Evolutionary conservation across 2,329 filamentous ascomycete genomes (phyloP).

Genomic region (Hypoxylon sp.): DNA sequence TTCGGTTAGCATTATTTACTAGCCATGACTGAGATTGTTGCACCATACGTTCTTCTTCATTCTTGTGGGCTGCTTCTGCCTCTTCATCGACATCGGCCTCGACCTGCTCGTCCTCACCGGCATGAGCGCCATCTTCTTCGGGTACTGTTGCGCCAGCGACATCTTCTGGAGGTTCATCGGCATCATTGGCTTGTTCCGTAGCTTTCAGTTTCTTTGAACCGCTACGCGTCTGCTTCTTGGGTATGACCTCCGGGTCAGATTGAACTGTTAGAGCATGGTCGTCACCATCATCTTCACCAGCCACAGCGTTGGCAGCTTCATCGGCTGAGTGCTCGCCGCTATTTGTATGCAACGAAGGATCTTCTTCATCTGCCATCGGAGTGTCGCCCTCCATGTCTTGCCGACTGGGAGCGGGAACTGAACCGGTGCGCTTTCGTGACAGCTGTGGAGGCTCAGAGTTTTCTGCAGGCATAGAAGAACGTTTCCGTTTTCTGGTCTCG

Average conservation of each 20-base stretch:
- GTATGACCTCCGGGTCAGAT: constrained; percentile 45
- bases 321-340: constrained; percentile 56
- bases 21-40: constrained; percentile 14
- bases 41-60: constrained; percentile 75
- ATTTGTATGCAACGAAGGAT: constrained; percentile 50
- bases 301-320: constrained; percentile 47
- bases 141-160: constrained; percentile 54
- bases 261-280: constrained; percentile 45
- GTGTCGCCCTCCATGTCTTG: constrained; percentile 55
- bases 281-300: constrained; percentile 47
- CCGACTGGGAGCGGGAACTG: constrained; percentile 46
- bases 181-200: constrained; percentile 44
- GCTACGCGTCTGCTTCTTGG: constrained; percentile 55
- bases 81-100: constrained; percentile 73
- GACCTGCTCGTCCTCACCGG: constrained; percentile 68
- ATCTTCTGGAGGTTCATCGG: constrained; percentile 49
- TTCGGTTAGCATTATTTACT: constrained; percentile 51
- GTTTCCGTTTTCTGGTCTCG: constrained; percentile 57
- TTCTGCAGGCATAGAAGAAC: constrained; percentile 51
- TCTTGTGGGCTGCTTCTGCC: constrained; percentile 70
- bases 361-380: constrained; percentile 56
- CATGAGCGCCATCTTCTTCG: constrained; percentile 62
- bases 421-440: constrained; percentile 50
- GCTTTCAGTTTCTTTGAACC: constrained; percentile 56
- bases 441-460: constrained; percentile 45